Evolutionary conservation across 2,329 filamentous ascomycete genomes (phyloP).

Genomic region (Ophiostoma sp.): DNA sequence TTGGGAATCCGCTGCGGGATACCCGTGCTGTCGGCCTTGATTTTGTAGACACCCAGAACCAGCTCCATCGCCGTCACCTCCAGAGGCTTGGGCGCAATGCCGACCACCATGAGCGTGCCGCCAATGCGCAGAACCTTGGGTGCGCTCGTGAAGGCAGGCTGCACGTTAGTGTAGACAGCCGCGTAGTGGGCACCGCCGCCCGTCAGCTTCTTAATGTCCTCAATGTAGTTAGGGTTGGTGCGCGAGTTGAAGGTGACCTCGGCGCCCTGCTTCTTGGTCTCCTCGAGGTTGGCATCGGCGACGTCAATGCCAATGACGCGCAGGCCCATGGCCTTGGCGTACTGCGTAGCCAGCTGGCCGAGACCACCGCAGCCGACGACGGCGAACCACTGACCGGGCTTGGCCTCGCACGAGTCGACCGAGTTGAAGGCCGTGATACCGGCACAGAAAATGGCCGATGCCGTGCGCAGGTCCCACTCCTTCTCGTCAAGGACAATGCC

Average conservation of each 20-base stretch:
- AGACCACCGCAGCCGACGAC: constrained; percentile 47
- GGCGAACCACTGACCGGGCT: constrained; percentile 42
- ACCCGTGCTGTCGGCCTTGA: constrained; percentile 45
- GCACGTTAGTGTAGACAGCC: constrained; percentile 44
- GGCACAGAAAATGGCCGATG: constrained; percentile 50
- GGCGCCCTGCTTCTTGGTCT: constrained; percentile 43
- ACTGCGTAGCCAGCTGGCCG: constrained; percentile 48
- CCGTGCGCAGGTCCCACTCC: constrained; percentile 38
- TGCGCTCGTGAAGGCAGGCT: constrained; percentile 41
- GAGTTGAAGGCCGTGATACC: constrained; percentile 48
- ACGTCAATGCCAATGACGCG: constrained; percentile 47
- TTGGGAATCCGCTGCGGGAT: constrained; percentile 46
- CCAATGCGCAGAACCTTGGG: constrained; percentile 40
- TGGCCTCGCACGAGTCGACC: constrained; percentile 39
- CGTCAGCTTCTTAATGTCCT: constrained; percentile 44
- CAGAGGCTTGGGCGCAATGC: constrained; percentile 42
- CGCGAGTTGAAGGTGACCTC: constrained; percentile 47
- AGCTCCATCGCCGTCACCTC: constrained; percentile 43
- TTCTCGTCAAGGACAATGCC: constrained; percentile 43
- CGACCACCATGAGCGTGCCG: constrained; percentile 46
- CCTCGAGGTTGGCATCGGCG: constrained; percentile 43
- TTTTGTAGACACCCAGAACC: constrained; percentile 42
- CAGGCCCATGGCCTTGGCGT: constrained; percentile 47
- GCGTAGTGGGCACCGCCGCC: constrained; percentile 44
- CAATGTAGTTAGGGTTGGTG: constrained; percentile 40